Evolutionary conservation across 352 stramenopile species (phyloP), one percentile per base, ranked within the genome.

Genomic region (Globisporangium paddicum): DNA sequence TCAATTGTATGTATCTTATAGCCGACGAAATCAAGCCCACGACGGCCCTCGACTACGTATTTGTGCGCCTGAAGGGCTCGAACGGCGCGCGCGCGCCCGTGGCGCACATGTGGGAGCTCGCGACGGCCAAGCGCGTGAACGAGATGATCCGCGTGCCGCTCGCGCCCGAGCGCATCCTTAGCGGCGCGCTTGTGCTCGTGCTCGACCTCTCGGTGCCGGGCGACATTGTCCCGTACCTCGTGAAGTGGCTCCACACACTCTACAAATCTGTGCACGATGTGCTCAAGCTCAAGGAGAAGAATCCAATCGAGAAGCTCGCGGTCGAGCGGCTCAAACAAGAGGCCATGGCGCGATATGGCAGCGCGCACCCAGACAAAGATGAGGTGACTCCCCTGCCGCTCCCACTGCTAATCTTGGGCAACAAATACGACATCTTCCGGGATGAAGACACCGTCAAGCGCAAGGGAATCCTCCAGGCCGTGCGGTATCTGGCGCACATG

Each of bases 61-160:
- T 93, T 45, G 88, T 90, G 49, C 84, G 88, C 3, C 68, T 89
- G 23, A 94, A 90, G 62, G 63, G 56, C 51, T 66, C 62, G 4
- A 67, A 58, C 38, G 60, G 64, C 25, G 63, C 62, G 30, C 57
- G 66, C 6, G 44, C 68, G 6, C 55, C 64, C 5, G 83, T 98
- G 2, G 89, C 90, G 19, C 87, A 98, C 59, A 95, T 98, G 62
- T 97, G 90, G 91, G 91, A 98, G 68, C 81, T 98, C 32, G 90
- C 88, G 11, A 85, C 78, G 11, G 69, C 73, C 49, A 88, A 89
- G 44, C 90, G 79, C 44, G 67, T 96, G 18, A 75, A 68, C 7
- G 86, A 96, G 45, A 91, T 97, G 68, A 82, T 97, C 38, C 72
- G 75, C 58, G 79, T 97, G 18, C 87, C 89, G 2, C 75, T 97